Percentiles rank a stretch among this genome's conserved stretches.
Evolutionary conservation across 1,284 basidiomycete species (phyloP).

Genomic region (Cryptococcus sp.): DNA sequence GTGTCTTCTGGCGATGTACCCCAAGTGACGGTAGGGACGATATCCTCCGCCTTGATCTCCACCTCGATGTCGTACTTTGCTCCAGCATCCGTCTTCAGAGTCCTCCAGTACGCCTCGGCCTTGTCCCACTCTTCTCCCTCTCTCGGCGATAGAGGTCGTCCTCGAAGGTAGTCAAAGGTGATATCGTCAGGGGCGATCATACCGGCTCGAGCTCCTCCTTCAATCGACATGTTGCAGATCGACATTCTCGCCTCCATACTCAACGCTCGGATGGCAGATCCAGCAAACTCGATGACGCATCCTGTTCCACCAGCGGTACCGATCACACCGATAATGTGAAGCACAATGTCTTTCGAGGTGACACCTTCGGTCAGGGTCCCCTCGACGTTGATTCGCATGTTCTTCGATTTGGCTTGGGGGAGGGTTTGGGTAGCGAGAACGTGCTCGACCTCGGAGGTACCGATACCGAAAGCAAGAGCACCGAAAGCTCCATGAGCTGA

Average conservation of each 20-base stretch:
- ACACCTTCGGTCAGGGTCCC: slow-evolving; percentile 81
- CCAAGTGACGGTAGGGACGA: slow-evolving; percentile 93
- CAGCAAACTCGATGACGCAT: slow-evolving; percentile 87
- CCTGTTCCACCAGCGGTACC: slow-evolving; percentile 94
- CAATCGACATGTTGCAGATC: slow-evolving; percentile 97
- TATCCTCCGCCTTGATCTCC: slow-evolving; percentile 78
- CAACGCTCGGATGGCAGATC: slow-evolving; percentile 81
- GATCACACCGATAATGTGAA: slow-evolving; percentile 89
- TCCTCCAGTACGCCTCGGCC: slow-evolving; percentile 83
- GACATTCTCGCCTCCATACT: slow-evolving; percentile 97
- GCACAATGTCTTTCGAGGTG: slow-evolving; percentile 88
- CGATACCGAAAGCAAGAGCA: slow-evolving; percentile 92
- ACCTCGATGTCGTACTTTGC: slow-evolving; percentile 87
- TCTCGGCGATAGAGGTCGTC: slow-evolving; percentile 73
- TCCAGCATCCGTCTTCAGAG: slow-evolving; percentile 76
- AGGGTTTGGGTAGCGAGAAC: slow-evolving; percentile 94
- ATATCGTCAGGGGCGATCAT: slow-evolving; percentile 93
- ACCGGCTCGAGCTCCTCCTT: slow-evolving; percentile 88
- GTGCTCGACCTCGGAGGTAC: slow-evolving; percentile 94
- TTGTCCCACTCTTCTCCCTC: slow-evolving; percentile 79
- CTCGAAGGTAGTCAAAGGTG: slow-evolving; percentile 81
- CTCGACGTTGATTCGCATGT: slow-evolving; percentile 91
- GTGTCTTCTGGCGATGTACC: slow-evolving; percentile 94
- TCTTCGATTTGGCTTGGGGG: slow-evolving; percentile 86
- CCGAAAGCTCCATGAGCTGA: slow-evolving; percentile 91